Evolutionary conservation across 148 eudicot genomes (phyloP), one percentile per base, ranked within the genome.

Genomic region (Beta vulgaris): DNA sequence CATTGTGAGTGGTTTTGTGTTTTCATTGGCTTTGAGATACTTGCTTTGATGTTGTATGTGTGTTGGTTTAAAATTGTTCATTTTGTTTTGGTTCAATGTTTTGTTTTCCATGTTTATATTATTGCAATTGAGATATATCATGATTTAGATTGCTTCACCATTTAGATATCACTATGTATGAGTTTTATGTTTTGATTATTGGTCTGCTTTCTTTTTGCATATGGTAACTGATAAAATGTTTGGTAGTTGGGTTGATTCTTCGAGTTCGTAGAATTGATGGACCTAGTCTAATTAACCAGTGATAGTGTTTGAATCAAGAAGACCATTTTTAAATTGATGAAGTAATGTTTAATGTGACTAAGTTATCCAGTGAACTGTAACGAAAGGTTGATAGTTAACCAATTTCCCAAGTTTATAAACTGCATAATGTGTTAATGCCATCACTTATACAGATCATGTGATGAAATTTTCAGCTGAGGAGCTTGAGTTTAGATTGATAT

Each of bases 1-100:
- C 93, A 21, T 40, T 43, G 88, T 90, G 74, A 87, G 93, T 87
- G 25, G 44, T 60, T 36, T 73, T 29, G 2, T n/a, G 32, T 54
- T 65, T 65, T 21, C 60, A 10, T 19, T 53, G 32, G 49, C 9
- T 25, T 19, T 1, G n/a, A 40, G 3, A 11, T 42, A 0, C 26
- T 57, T 32, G 34, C 39, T 66, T 29, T 78, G 58, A 67, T 73
- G 21, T 43, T 35, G 11, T 36, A 1, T 72, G 49, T 74, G 49
- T 51, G 49, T 13, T 65, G 28, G 7, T 58, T 29, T 7, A 19
- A 18, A 36, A 36, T 71, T 68, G 29, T 54, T 31, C 64, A 5
- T 0, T n/a, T 51, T 25, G 6, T 53, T 28, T 1, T 23, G 15
- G 21, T 67, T n/a, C 48, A 12, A 29, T 23, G 5, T 48, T 25